Conservation (phyloP, 2,329 filamentous ascomycete genomes). For the Aspergillus persii region DNA sequence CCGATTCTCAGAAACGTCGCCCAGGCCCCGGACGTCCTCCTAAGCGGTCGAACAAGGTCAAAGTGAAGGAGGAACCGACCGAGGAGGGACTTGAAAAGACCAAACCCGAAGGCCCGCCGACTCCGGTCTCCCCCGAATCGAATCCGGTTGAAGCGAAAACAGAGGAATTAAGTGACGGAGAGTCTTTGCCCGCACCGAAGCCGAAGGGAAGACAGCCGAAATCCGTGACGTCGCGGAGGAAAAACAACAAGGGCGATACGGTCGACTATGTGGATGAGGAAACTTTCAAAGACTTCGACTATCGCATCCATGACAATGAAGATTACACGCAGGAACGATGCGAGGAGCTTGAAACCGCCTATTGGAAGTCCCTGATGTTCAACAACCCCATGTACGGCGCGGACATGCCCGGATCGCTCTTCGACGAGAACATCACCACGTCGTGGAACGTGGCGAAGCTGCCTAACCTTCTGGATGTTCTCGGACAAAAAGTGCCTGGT, state of each 20-base stretch:
- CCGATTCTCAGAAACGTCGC: conserved; percentile 47
- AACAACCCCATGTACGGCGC: conserved; percentile 93
- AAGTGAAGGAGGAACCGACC: conserved; percentile 39
- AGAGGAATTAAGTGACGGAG: conserved; percentile 50
- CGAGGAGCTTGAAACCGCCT: conserved; percentile 87
- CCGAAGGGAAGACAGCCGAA: conserved; percentile 58
- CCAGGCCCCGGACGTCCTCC: conserved; percentile 40
- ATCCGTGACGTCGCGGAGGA: conserved; percentile 81
- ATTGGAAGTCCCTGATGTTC: conserved; percentile 97
- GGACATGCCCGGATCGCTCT: conserved; percentile 92
- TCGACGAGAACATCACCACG: conserved; percentile 73
- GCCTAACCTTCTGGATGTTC: conserved; percentile 86
- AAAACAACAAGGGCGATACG: conserved; percentile 77
- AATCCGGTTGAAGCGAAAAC: conserved; percentile 56
- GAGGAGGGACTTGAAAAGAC: conserved; percentile 38
- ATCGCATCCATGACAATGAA: conserved; percentile 75
- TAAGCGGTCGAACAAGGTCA: conserved; percentile 37
- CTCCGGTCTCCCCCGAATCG: conserved; percentile 53
- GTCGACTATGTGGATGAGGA: conserved; percentile 82
- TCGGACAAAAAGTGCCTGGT: conserved; percentile 92
- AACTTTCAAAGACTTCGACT: conserved; percentile 87
- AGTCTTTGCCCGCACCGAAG: conserved; percentile 42
- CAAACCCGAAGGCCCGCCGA: conserved; percentile 50
- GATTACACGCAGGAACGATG: conserved; percentile 90
- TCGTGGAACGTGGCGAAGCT: conserved; percentile 94